Evolutionary conservation across 768 basidiomycete species (phyloP).

Genomic region (Lenzites betulinus): DNA sequence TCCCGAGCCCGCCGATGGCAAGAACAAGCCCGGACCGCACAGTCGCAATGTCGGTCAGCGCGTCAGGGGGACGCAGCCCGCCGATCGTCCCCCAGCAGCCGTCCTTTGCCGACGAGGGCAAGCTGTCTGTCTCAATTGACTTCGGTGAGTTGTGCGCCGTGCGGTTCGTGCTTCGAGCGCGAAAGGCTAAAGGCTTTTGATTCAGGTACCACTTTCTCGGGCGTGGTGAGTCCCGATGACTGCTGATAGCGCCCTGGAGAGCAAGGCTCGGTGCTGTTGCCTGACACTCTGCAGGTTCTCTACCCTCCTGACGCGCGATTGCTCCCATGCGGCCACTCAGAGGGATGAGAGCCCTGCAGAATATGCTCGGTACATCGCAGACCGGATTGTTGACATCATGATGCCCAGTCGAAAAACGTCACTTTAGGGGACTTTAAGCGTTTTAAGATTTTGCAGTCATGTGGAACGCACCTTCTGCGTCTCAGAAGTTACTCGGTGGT

Average conservation of each 20-base stretch:
- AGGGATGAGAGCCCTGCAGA: too few relatives aligned
- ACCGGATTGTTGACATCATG: too few relatives aligned
- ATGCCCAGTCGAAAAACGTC: too few relatives aligned
- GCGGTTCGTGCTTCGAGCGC: not conserved
- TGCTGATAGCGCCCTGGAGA: not conserved
- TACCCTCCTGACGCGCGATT: too few relatives aligned
- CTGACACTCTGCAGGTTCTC: not conserved
- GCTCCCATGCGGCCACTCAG: too few relatives aligned
- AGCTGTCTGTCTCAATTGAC: slow-evolving; percentile 80
- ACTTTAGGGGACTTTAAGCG: too few relatives aligned
- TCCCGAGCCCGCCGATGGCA: slow-evolving; percentile 25
- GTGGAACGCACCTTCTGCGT: too few relatives aligned
- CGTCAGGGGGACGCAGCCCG: slow-evolving; percentile 25
- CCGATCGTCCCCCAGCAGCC: slow-evolving; percentile 19
- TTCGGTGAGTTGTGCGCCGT: slow-evolving; percentile 57
- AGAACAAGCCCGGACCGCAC: slow-evolving; percentile 34
- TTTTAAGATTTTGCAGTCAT: too few relatives aligned
- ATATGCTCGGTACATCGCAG: too few relatives aligned
- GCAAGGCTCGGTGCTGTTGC: not conserved
- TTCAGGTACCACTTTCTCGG: slow-evolving; percentile 84
- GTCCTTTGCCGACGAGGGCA: slow-evolving; percentile 59
- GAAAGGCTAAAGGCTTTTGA: slow-evolving; percentile 12
- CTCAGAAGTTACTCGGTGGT: too few relatives aligned
- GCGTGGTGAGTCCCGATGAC: slow-evolving; percentile 61
- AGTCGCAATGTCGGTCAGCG: slow-evolving; percentile 25